Evolutionary conservation across 192 early-diverging fungal species (phyloP).

Genomic region (Coemansia guatemalensis): DNA sequence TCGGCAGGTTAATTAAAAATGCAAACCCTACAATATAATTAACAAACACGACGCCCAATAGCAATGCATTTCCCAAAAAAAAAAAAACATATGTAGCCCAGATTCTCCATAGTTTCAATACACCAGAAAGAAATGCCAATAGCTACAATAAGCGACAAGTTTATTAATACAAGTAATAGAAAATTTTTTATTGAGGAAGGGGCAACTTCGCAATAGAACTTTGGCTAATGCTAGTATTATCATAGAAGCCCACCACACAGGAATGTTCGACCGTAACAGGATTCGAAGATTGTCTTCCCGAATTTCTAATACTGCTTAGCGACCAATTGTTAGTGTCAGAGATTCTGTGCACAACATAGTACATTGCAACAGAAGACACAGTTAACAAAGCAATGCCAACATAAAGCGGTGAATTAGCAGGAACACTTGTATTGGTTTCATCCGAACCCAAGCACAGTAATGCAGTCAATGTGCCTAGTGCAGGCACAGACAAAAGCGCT

Average conservation of each 20-base stretch:
- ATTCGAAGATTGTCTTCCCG: neutral
- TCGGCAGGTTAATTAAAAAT: too few relatives aligned
- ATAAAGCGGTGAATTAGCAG: conserved; percentile 10
- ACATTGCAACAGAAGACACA: conserved; percentile 10
- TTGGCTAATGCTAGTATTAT: neutral
- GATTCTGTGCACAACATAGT: conserved; percentile 15
- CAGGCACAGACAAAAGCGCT: conserved; percentile 7
- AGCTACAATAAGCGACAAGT: too few relatives aligned
- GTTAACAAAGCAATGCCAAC: conserved; percentile 13
- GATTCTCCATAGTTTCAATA: too few relatives aligned
- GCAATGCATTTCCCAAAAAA: too few relatives aligned
- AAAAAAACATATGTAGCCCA: too few relatives aligned
- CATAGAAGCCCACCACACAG: conserved; percentile 1
- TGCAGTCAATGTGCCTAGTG: conserved; percentile 10
- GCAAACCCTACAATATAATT: too few relatives aligned
- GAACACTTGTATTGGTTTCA: neutral
- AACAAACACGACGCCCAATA: too few relatives aligned
- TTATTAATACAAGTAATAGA: neutral
- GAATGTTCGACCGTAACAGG: neutral
- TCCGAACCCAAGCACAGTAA: neutral
- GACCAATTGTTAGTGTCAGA: conserved; percentile 29
- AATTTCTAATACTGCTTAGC: neutral
- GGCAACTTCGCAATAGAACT: conserved; percentile 14
- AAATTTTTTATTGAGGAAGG: neutral
- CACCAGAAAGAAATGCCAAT: too few relatives aligned